Evolutionary conservation across 1,139 yeast species (phyloP).

Genomic region (Protomyces lactucae-debilis): DNA sequence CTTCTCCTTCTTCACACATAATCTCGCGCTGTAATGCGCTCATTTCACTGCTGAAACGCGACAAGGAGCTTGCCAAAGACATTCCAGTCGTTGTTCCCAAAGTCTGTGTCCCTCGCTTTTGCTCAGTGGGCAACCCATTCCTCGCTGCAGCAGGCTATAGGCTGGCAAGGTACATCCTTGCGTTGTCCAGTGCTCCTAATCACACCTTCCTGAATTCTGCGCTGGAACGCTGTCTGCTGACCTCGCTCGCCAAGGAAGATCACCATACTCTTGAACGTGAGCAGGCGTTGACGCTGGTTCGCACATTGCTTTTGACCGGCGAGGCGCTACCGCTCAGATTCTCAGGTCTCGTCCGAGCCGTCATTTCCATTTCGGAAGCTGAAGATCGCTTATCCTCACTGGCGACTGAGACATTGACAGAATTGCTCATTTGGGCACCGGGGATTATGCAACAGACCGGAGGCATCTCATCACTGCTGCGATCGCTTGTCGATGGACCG

Average conservation of each 20-base stretch:
- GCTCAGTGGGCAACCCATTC: constrained; percentile 33
- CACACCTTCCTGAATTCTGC: constrained; percentile 46
- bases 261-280: constrained; percentile 60
- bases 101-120: not conserved
- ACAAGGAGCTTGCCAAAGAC: not conserved
- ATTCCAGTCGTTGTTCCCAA: not conserved
- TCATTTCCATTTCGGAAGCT: constrained; percentile 64
- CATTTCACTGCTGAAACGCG: constrained; percentile 48
- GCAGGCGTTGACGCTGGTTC: constrained; percentile 69
- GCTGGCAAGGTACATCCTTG: constrained; percentile 55
- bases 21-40: constrained; percentile 61
- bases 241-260: constrained; percentile 57
- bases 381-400: constrained; percentile 55
- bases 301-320: constrained; percentile 56
- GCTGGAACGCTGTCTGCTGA: constrained; percentile 58
- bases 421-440: constrained; percentile 59
- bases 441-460: constrained; percentile 54
- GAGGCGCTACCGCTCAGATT: constrained; percentile 55
- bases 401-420: constrained; percentile 67
- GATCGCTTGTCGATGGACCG: constrained; percentile 59
- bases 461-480: constrained; percentile 58
- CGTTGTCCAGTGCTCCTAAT: constrained; percentile 53
- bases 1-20: constrained; percentile 35
- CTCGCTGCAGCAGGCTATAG: constrained; percentile 70
- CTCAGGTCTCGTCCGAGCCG: constrained; percentile 63